These are phyloP conservation scores for Setaria viridis DNA, from an alignment of 202 grass and related monocot genomes.

Conservation along the genomic window DNA sequence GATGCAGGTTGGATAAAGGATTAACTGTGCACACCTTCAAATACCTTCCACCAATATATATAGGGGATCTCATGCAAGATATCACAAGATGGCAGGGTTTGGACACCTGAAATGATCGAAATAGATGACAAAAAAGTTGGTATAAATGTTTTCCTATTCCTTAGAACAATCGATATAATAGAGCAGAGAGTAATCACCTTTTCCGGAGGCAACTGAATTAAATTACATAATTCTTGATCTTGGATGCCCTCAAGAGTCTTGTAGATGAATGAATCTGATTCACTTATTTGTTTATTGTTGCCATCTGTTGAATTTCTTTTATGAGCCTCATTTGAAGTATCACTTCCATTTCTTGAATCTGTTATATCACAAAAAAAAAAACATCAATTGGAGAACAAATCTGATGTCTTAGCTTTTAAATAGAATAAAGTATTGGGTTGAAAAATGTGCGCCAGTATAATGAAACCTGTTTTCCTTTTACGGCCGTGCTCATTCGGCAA, in stretches of 20 bases:
- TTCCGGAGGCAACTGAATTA: constrained; percentile 70
- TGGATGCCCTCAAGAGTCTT: constrained; percentile 70
- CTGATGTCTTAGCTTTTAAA: constrained; percentile 8
- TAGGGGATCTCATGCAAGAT: constrained; percentile 68
- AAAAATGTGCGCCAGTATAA: neutral
- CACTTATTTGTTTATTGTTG: constrained; percentile 59
- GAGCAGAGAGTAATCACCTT: constrained; percentile 53
- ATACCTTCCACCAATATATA: constrained; percentile 94
- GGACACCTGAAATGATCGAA: constrained; percentile 53
- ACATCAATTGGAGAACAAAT: constrained; percentile 5
- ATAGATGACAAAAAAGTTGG: constrained; percentile 39
- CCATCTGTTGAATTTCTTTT: constrained; percentile 47
- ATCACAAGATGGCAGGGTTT: constrained; percentile 71
- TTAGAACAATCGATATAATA: constrained; percentile 1
- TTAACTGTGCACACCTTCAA: constrained; percentile 69
- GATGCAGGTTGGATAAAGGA: constrained; percentile 19
- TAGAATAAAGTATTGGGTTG: neutral
- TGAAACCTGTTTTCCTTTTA: constrained; percentile 68
- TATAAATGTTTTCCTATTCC: constrained; percentile 4
- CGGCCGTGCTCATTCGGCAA: constrained; percentile 53
- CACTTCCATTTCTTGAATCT: constrained; percentile 55
- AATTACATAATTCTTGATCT: constrained; percentile 71
- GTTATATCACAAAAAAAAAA: constrained; percentile 32
- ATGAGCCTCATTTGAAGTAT: constrained; percentile 27
- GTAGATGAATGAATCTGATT: constrained; percentile 61